Percentiles rank a stretch among this genome's conserved stretches.
Conservation (phyloP, 352 stramenopile species). For the Phytophthora palmivora region DNA sequence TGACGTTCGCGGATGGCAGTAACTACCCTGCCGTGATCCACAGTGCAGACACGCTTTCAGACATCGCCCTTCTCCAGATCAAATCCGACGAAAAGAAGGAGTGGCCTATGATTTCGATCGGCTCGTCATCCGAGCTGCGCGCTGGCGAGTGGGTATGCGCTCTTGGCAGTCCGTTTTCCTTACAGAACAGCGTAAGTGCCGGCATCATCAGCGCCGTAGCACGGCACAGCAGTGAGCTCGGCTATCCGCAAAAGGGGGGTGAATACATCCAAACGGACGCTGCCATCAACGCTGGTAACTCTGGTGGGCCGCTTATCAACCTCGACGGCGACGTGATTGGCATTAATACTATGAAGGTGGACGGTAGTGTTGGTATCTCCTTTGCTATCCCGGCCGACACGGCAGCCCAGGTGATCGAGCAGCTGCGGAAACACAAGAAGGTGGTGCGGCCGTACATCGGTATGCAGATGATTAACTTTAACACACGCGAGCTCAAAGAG, state of each 20-base stretch:
- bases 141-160: conserved; percentile 93
- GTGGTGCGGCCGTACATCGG: conserved; percentile 92
- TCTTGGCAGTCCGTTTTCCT: conserved; percentile 90
- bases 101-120: conserved; percentile 79
- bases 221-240: conserved; percentile 89
- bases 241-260: conserved; percentile 75
- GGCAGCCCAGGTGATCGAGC: conserved; percentile 88
- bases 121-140: conserved; percentile 78
- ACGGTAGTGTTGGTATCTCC: conserved; percentile 88
- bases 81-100: conserved; percentile 56
- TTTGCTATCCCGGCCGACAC: conserved; percentile 95
- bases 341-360: conserved; percentile 96
- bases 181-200: conserved; percentile 92
- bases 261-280: conserved; percentile 96
- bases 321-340: conserved; percentile 93
- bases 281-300: conserved; percentile 94
- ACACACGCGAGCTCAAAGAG: conserved; percentile 68
- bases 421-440: conserved; percentile 89
- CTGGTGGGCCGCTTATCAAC: conserved; percentile 93
- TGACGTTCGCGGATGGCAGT: conserved; percentile 87
- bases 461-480: conserved; percentile 93
- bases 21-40: conserved; percentile 82
- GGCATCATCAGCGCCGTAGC: conserved; percentile 93
- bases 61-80: conserved; percentile 93
- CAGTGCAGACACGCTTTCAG: conserved; percentile 87